Evolutionary conservation across 495 filamentous ascomycete genomes (phyloP).

Genomic region (Neurospora sp.): DNA sequence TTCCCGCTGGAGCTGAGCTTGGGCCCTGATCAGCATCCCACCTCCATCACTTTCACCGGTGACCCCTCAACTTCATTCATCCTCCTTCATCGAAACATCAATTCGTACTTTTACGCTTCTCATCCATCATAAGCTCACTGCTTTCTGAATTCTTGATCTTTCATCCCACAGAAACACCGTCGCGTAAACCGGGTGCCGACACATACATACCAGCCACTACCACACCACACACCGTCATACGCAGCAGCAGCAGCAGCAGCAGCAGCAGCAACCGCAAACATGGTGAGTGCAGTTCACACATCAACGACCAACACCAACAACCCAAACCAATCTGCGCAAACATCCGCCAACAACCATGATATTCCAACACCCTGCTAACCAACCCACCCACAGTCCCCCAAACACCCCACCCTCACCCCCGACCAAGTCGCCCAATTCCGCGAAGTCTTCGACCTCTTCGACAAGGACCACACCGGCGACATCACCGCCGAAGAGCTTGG

Average conservation of each 20-base stretch:
- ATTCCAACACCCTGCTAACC: background rate
- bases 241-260: background rate
- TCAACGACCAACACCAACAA: background rate
- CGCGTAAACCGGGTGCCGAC: background rate
- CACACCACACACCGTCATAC: background rate
- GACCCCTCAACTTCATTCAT: background rate
- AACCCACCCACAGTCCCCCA: background rate
- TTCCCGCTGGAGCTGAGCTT: background rate
- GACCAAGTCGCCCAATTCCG: slow-evolving; percentile 81
- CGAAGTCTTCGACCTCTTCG: slow-evolving; percentile 88
- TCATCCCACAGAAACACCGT: background rate
- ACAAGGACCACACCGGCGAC: slow-evolving; percentile 77
- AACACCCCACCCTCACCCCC: background rate
- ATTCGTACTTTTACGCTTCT: background rate
- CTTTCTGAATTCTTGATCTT: background rate
- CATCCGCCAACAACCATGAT: background rate
- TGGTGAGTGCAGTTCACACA: background rate
- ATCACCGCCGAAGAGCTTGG: slow-evolving; percentile 35
- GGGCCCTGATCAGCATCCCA: background rate
- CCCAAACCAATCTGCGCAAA: background rate
- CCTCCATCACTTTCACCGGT: background rate
- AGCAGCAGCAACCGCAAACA: background rate
- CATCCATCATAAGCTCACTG: background rate
- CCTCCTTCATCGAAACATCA: background rate
- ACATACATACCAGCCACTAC: background rate